Conservation (phyloP, 2,329 filamentous ascomycete species). For the Colletotrichum endophyticum region DNA sequence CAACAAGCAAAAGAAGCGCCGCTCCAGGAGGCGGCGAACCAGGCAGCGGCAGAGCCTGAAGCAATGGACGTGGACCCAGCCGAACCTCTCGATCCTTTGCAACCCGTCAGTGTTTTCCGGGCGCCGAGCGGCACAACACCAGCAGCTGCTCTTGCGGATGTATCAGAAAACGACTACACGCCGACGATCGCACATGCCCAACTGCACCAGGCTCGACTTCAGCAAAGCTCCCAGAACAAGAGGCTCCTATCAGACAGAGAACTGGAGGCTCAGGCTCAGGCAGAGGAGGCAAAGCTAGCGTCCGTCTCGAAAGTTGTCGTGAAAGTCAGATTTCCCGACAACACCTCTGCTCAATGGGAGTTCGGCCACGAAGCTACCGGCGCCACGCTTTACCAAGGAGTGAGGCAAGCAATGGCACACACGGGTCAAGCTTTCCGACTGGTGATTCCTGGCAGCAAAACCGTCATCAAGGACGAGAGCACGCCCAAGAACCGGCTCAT, state of each 20-base stretch:
- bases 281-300: conserved; percentile 68
- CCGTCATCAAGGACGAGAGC: conserved; percentile 50
- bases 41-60: conserved; percentile 12
- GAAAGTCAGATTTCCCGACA: conserved; percentile 87
- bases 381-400: conserved; percentile 74
- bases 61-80: conserved; percentile 31
- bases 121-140: conserved; percentile 79
- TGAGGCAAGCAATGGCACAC: conserved; percentile 72
- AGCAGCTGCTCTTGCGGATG: conserved; percentile 69
- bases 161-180: conserved; percentile 77
- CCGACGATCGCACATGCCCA: conserved; percentile 79
- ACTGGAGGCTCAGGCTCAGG: conserved; percentile 71
- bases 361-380: conserved; percentile 74
- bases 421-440: conserved; percentile 74
- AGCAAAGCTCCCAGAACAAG: conserved; percentile 69
- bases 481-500: conserved; percentile 66
- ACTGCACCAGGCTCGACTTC: conserved; percentile 73
- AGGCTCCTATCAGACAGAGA: conserved; percentile 85
- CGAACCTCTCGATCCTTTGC: conserved; percentile 37
- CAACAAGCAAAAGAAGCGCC: neutral
- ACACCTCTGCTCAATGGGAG: conserved; percentile 76
- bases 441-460: conserved; percentile 63
- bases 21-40: neutral
- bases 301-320: conserved; percentile 73
- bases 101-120: conserved; percentile 74